phyloP scores from a whole-genome alignment of 2,329 filamentous ascomycete species.

The Dendrostoma leiphaemia region DNA sequence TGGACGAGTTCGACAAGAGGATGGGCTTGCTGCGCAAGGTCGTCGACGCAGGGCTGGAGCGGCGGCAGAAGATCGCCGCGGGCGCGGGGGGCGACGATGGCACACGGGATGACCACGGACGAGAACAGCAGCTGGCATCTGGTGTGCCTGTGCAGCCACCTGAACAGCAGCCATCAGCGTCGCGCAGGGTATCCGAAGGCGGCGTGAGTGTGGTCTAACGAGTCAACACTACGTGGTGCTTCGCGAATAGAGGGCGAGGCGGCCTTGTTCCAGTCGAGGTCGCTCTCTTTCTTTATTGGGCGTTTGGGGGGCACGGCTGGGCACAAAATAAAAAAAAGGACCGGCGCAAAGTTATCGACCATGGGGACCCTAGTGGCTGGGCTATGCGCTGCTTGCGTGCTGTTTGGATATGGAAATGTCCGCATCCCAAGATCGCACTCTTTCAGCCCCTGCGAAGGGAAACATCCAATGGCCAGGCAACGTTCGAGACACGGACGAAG shows the following conservation, averaged over 20 bases:
- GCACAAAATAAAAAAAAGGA: no score
- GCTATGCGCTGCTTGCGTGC: no score
- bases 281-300: not conserved
- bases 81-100: slow-evolving; percentile 15
- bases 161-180: not conserved
- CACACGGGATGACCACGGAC: not conserved
- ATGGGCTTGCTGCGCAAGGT: slow-evolving; percentile 55
- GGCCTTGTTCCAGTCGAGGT: not conserved
- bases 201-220: not conserved
- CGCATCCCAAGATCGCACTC: no score
- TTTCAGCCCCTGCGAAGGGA: no score
- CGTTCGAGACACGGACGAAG: not conserved
- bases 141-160: not conserved
- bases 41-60: slow-evolving; percentile 49
- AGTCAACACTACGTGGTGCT: not conserved
- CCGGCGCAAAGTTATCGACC: no score
- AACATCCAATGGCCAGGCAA: not conserved
- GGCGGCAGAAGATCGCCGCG: slow-evolving; percentile 32
- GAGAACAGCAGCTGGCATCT: not conserved
- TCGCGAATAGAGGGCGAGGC: not conserved
- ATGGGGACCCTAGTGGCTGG: no score
- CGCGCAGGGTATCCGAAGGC: not conserved
- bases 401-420: no score
- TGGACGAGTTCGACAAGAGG: slow-evolving; percentile 56
- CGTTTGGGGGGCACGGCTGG: not conserved